Percentiles rank a stretch among this genome's conserved stretches.
These are phyloP conservation scores for Suhomyces vadensis DNA, from an alignment of 805 yeast species.

Conservation along the genomic window DNA sequence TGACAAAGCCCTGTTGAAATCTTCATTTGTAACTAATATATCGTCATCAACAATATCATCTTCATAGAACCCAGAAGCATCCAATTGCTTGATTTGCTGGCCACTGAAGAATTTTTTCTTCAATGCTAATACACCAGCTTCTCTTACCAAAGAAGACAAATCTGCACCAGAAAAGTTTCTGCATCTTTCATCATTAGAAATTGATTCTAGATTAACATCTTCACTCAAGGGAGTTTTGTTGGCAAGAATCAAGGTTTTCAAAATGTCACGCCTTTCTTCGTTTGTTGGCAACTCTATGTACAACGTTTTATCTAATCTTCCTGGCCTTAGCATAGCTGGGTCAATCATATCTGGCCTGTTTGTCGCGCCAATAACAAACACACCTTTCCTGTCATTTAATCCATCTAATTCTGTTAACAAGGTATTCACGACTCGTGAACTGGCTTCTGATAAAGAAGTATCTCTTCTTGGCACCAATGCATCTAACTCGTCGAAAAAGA, in stretches of 20 bases:
- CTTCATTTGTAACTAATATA: slow-evolving; percentile 59
- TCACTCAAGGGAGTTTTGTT: slow-evolving; percentile 73
- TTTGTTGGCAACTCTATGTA: slow-evolving; percentile 86
- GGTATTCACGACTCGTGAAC: slow-evolving; percentile 93
- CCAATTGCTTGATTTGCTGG: slow-evolving; percentile 40
- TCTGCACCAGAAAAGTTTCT: slow-evolving; percentile 96
- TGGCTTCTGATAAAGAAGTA: slow-evolving; percentile 80
- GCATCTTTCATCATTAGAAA: slow-evolving; percentile 79
- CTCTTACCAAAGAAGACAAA: slow-evolving; percentile 85
- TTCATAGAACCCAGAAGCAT: slow-evolving; percentile 38
- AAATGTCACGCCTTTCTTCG: slow-evolving; percentile 76
- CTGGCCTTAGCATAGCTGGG: slow-evolving; percentile 97
- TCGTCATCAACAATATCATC: slow-evolving; percentile 30
- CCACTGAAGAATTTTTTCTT: slow-evolving; percentile 65
- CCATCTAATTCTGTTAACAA: slow-evolving; percentile 94
- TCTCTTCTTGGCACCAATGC: slow-evolving; percentile 96
- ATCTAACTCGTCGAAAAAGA: slow-evolving; percentile 94
- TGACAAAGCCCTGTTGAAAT: slow-evolving; percentile 69
- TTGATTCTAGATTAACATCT: slow-evolving; percentile 56
- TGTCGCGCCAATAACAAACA: slow-evolving; percentile 94
- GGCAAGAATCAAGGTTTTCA: slow-evolving; percentile 68
- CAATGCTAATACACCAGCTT: slow-evolving; percentile 88
- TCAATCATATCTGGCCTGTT: slow-evolving; percentile 98
- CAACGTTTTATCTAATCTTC: slow-evolving; percentile 88
- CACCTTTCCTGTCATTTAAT: slow-evolving; percentile 86